phyloP scores from a whole-genome alignment of 257 asterid species.

The Cinchona pubescens region DNA sequence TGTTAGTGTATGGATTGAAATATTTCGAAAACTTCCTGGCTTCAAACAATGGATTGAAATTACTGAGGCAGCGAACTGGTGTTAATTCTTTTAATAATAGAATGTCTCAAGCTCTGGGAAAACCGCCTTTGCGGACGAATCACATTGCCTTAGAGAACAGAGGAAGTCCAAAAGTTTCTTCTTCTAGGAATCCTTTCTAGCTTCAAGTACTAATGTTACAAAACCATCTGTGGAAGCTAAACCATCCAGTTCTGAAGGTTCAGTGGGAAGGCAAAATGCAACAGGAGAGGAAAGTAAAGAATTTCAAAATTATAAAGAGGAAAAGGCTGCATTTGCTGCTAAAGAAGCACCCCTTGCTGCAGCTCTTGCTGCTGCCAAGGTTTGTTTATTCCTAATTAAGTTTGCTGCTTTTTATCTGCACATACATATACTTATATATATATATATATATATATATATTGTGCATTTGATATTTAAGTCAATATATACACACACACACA shows the following conservation, averaged over 20 bases:
- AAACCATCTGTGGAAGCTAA: slow-evolving; percentile 42
- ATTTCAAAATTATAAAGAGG: slow-evolving; percentile 79
- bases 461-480: background rate
- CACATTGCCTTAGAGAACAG: slow-evolving; percentile 36
- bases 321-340: slow-evolving; percentile 82
- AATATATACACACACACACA: too few relatives aligned
- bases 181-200: slow-evolving; percentile 34
- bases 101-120: slow-evolving; percentile 49
- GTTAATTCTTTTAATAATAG: slow-evolving; percentile 52
- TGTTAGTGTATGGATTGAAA: slow-evolving; percentile 90
- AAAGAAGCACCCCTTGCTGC: slow-evolving; percentile 96
- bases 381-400: slow-evolving; percentile 32
- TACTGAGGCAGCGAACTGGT: slow-evolving; percentile 46
- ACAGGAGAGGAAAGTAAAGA: slow-evolving; percentile 42
- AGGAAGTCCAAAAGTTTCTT: slow-evolving; percentile 33
- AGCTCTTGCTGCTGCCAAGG: slow-evolving; percentile 95
- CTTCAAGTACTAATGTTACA: slow-evolving; percentile 38
- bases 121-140: slow-evolving; percentile 64
- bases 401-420: background rate
- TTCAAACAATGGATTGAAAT: slow-evolving; percentile 58
- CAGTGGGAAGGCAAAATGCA: slow-evolving; percentile 44
- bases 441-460: too few relatives aligned
- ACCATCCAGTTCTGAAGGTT: slow-evolving; percentile 51
- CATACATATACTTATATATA: too few relatives aligned
- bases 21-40: slow-evolving; percentile 98